Evolutionary conservation across 2,329 filamentous ascomycete species (phyloP), one percentile per base, ranked within the genome.

Genomic region (Penicillium rolfsii): DNA sequence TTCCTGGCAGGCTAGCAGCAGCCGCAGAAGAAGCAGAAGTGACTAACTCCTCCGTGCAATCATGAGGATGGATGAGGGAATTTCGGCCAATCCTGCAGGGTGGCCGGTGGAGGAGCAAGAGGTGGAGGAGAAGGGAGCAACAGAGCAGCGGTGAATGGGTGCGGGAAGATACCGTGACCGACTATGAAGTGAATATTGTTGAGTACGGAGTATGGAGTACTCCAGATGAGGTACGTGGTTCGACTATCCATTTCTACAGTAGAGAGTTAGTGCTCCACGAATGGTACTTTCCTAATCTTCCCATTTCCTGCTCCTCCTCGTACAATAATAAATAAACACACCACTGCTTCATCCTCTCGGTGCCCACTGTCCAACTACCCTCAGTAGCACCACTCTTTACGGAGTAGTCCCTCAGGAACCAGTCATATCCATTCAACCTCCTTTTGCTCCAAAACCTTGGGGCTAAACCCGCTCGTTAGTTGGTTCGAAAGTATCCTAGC

Each of bases 381-480:
- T 35, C 11, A 35, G 9, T 35, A 35, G 6, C n/a, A n/a, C 6
- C 11, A 33, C 30, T 33, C 30, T 22, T 22, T 22, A 22, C 19
- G 19, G 30, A 33, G 9, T 19, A 22, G 19, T 22, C 19, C 40
- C 2, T 5, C 40, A 43, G 19, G 11, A 43, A 28, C 24, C 26
- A 33, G 48, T 35, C 11, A 50, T 33, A 26, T 35, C 48, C 28
- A 33, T 22, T 3, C 33, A 16, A 24, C 26, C 26, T 28, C n/a
- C 6, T 45, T 16, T 22, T 30, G 26, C 38, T 30, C 14, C 11
- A 30, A 19, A 6, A 4, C 48, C 43, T 43, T 45, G 45, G 52
- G n/a, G 33, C 58, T 56, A 60, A 50, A 48, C 61, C 59, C 59
- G 52, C 58, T 63, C 49, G 58, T 48, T 54, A 43, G 35, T 33